Evolutionary conservation across 306 rosid species (phyloP), one percentile per base, ranked within the genome.

Genomic region (Cucurbita ficifolia): DNA sequence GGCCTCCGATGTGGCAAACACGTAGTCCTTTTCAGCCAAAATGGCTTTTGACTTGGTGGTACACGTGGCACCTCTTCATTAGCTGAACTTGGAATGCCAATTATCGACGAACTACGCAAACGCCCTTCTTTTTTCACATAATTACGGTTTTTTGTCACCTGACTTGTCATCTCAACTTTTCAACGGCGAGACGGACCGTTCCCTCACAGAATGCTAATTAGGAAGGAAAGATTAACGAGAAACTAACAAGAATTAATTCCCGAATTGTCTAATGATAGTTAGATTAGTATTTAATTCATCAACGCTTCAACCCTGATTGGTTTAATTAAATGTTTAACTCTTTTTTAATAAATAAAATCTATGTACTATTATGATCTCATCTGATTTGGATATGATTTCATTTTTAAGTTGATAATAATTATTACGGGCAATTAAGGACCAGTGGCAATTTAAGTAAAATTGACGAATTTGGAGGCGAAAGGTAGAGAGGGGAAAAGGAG

Each of bases 11-110:
- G 87, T 85, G 90, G 79, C 75, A 3, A 48, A 61, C 81, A 82
- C 56, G 77, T 81, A 70, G 73, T 49, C 72, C 1, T 43, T 57
- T 14, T 70, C 52, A 17, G 77, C 64, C 42, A 56, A 42, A 73
- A 13, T 57, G 7, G 53, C 53, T 14, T 82, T 88, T 88, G 78
- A 77, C 79, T 74, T 84, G 83, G 87, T 69, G 22, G 58, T 4
- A 46, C 18, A 69, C 74, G 74, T 69, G 74, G 74, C 74, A 69
- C 40, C 3, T 24, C 7, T 24, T 69, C 57, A 29, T 64, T 69
- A 29, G 74, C 45, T 48, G 56, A 3, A 48, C 54, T 69, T 24
- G 24, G 43, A 45, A 46, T 69, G 6, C 7, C 52, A 69, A 19
- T 48, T 11, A 22, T 4, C 7, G 74, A 10, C 58, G 4, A 69